Evolutionary conservation across 306 rosid genomes (phyloP), one percentile per base, ranked within the genome.

Genomic region (Fagus crenata): DNA sequence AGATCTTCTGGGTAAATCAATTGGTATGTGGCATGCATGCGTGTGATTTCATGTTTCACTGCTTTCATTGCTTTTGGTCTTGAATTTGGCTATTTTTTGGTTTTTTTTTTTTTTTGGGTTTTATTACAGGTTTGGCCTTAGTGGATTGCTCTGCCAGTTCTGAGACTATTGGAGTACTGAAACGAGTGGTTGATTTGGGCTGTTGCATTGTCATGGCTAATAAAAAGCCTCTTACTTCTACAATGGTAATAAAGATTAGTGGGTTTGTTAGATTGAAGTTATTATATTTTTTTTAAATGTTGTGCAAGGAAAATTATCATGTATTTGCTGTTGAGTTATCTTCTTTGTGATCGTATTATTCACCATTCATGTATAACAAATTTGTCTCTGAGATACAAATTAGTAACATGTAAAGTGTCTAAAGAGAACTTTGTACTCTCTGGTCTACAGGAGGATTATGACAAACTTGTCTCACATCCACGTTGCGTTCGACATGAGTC

Each of bases 121-220:
- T 78, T 75, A 61, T 75, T 68, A 75, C 74, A 94, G 98, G 97
- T 77, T 83, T 94, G 85, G 87, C 81, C 67, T 85, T 89, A 70
- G 95, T 94, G 5, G 98, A 94, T 88, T 92, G 98, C 88, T 88
- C 98, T 86, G 96, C 96, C 40, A 92, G 97, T 86, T 89, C 91
- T 22, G 87, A 89, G 86, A 90, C 95, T 42, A 76, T 89, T 77
- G 68, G 12, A 12, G 73, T 90, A 81, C 89, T 94, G 67, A 90
- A 85, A 63, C 90, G 83, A 70, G 97, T 54, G 3, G 85, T 90
- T 56, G 89, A 89, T 79, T 55, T 88, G 84, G 97, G 94, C 67
- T 90, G 96, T 81, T 94, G 97, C 83, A 54, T 84, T 85, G 96
- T 94, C 69, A 72, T 94, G 88, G 98, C 97, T 46, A 94, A 94